Evolutionary conservation across 2,329 filamentous ascomycete genomes (phyloP).

Genomic region (Alternaria dauci): DNA sequence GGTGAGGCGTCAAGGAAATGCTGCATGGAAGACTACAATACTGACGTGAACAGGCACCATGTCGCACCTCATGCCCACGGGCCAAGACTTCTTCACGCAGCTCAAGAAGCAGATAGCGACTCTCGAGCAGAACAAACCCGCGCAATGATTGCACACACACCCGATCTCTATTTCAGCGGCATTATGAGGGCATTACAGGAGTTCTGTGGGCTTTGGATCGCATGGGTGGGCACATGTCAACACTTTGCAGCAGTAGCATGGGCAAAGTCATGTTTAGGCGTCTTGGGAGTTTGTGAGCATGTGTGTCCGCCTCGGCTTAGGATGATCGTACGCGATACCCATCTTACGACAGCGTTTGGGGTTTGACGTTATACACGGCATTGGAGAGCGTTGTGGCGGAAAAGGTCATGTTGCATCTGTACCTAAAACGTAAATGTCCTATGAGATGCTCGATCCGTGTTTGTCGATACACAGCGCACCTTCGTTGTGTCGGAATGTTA

Average conservation of each 20-base stretch:
- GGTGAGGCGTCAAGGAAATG: conserved; percentile 33
- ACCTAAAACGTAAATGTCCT: not conserved
- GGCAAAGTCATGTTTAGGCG: conserved; percentile 32
- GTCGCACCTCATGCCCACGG: conserved; percentile 54
- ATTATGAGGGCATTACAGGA: conserved; percentile 48
- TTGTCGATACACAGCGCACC: too few species aligned
- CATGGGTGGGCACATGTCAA: conserved; percentile 26
- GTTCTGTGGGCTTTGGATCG: conserved; percentile 38
- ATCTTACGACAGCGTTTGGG: conserved; percentile 27
- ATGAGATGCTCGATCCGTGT: not conserved
- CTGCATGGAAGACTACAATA: not conserved
- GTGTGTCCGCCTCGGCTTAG: conserved; percentile 16
- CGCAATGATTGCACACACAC: conserved; percentile 30
- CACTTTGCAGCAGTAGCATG: conserved; percentile 28
- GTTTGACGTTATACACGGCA: conserved; percentile 8
- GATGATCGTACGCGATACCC: conserved; percentile 39
- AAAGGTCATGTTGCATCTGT: not conserved
- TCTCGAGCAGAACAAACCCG: conserved; percentile 50
- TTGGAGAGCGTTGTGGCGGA: not conserved
- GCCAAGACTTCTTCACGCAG: conserved; percentile 56
- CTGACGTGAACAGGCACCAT: conserved; percentile 44
- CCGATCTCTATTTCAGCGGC: conserved; percentile 42
- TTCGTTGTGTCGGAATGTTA: not conserved
- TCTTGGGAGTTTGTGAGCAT: conserved; percentile 34
- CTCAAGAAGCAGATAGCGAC: conserved; percentile 56